These are phyloP conservation scores for Posidonia oceanica DNA, from an alignment of 116 monocot genomes.

Conservation along the genomic window DNA sequence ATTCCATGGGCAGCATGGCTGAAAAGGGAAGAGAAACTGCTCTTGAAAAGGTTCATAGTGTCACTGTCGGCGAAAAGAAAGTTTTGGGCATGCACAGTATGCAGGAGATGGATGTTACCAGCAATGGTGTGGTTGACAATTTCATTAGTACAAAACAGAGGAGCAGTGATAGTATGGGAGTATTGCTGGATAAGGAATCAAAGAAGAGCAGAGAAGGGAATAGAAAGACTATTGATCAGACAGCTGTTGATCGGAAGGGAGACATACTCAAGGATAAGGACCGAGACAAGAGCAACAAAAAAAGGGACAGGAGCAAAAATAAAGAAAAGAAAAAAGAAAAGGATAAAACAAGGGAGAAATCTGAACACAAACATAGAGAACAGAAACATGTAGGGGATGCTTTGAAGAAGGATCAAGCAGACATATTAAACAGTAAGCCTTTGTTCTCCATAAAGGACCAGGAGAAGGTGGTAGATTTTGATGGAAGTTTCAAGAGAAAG, in stretches of 20 bases:
- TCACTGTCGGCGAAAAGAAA: too few species aligned
- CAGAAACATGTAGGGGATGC: neutral
- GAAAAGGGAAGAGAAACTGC: too few species aligned
- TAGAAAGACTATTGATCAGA: conserved; percentile 1
- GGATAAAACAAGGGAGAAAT: conserved; percentile 18
- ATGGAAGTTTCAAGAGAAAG: conserved; percentile 24
- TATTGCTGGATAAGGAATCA: neutral
- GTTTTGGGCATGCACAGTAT: too few species aligned
- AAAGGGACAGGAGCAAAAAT: conserved; percentile 4
- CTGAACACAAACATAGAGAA: conserved; percentile 14
- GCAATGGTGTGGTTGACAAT: too few species aligned
- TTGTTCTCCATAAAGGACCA: conserved; percentile 7
- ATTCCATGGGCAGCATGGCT: neutral
- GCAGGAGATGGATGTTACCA: too few species aligned
- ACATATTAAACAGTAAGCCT: conserved; percentile 8
- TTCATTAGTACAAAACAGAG: too few species aligned
- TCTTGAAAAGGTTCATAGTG: too few species aligned
- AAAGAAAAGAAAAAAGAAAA: conserved; percentile 13
- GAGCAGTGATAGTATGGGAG: too few species aligned
- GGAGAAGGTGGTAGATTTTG: neutral
- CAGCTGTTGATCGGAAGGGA: neutral
- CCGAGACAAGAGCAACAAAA: conserved; percentile 3
- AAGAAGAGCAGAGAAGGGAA: conserved; percentile 7
- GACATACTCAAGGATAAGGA: neutral
- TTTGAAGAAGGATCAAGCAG: conserved; percentile 4